These are phyloP conservation scores for Fremontodendron californicum DNA, from an alignment of 345 rosid species.

Conservation along the genomic window DNA sequence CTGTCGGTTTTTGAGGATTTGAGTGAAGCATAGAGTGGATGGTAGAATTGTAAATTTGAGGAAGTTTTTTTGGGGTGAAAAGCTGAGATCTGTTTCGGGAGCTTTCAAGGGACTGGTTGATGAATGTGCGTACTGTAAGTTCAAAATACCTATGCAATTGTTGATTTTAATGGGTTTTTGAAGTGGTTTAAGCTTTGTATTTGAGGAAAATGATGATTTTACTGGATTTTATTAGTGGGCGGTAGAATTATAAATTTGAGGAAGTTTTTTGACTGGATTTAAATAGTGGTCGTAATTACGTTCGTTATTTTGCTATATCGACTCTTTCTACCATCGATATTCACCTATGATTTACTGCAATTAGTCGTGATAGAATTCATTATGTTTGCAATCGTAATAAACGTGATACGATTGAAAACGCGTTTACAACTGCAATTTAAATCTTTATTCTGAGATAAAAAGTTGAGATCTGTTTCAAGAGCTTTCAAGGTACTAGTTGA, in stretches of 20 bases:
- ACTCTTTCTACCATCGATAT: no score
- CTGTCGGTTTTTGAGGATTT: conserved; percentile 2
- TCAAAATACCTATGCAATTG: neutral
- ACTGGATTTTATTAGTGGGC: conserved; percentile 21
- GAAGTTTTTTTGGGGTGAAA: neutral
- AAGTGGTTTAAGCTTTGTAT: conserved; percentile 18
- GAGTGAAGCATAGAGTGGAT: conserved; percentile 13
- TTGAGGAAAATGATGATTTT: conserved; percentile 20
- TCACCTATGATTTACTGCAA: no score
- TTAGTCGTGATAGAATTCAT: no score
- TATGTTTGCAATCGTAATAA: no score
- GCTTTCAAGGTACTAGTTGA: conserved; percentile 4
- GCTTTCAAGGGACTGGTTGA: conserved; percentile 5
- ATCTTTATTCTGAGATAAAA: no score
- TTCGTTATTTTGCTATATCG: no score
- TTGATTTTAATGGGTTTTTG: conserved; percentile 4
- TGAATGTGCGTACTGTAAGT: conserved; percentile 20
- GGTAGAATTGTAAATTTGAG: conserved; percentile 18
- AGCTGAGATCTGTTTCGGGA: conserved; percentile 31
- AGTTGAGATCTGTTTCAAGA: conserved; percentile 30
- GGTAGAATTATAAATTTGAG: no score
- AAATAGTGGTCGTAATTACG: no score
- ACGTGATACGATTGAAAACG: no score
- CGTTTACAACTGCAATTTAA: no score
- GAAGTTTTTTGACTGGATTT: no score